Evolutionary conservation across 192 early-diverging fungal genomes (phyloP), one percentile per base, ranked within the genome.

Genomic region (Rhizophagus clarus): DNA sequence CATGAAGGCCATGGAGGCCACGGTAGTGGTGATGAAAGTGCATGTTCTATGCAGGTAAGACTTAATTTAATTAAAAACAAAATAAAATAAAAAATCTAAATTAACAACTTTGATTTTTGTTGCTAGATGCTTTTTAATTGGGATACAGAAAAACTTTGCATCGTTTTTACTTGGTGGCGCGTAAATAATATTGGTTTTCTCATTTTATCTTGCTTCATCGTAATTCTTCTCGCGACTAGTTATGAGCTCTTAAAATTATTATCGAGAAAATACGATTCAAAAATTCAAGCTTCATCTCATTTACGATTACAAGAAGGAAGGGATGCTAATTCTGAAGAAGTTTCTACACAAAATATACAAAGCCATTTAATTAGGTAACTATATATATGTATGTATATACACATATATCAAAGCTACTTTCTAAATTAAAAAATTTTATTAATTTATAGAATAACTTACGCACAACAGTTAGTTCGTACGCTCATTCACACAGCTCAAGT

Each of bases 161-260:
- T 95, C n/a, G 83, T 95, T 24, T 94, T 94, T 81, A 86, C 89
- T 79, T 93, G 89, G 80, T 95, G 92, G 94, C 90, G 88, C 71
- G 88, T 94, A 74, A 84, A 91, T 68, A 88, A 87, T 4, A 79
- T 80, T 24, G 49, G 84, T 20, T 85, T 84, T 26, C 84, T 95
- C 22, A 73, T 92, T 14, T n/a, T 93, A 4, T 89, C 94, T 9
- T 92, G 89, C 42, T 74, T 89, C 0, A 81, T 88, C 1, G 88
- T 95, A 28, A 83, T 84, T 60, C 74, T 56, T 28, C 56, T 92
- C 74, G 83, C 88, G 0, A 85, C 86, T 5, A 82, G 81, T 42
- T 92, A 89, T 74, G 90, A 92, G 75, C 80, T 79, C 28, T 75
- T 88, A 17, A 80, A 87, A 28, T 37, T 79, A 61, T 68, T 83